Evolutionary conservation across 2,329 filamentous ascomycete genomes (phyloP), one percentile per base, ranked within the genome.

Genomic region (Macroventuria anomochaeta): DNA sequence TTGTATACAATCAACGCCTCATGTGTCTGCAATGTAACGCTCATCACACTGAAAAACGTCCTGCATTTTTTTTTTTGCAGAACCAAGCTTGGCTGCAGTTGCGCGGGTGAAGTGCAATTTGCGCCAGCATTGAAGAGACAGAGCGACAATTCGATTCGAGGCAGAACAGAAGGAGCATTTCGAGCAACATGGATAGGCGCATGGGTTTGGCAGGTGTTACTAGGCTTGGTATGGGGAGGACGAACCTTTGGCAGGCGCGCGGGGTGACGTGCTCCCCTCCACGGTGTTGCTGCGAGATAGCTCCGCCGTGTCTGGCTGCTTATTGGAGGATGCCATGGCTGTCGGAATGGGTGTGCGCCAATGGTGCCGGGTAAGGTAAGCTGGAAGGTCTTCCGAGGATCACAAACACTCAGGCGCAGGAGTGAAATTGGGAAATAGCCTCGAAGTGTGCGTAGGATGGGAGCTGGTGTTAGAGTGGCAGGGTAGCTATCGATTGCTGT

Each of bases 191-290:
- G 26, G 31, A 20, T 42, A 20, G 50, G 36, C 32, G 49, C 53
- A 46, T 50, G 41, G 47, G 48, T 37, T 34, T 52, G 36, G 18
- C 47, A 38, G 36, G 25, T 43, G 25, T 7, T 37, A 46, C 38
- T 29, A 40, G 26, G 43, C 38, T 44, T 47, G 38, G 46, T 46
- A 42, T 42, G 48, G 37, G 29, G 41, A 38, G 40, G 52, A 73
- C 71, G 65, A 59, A 73, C 71, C 67, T 68, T 74, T 74, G 38
- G 61, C 53, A 44, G 53, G 39, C 23, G 62, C 43, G 53, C 58
- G 67, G 36, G 69, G 65, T 58, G 71, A 72, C 53, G 58, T 53
- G 58, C 61, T 62, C 37, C 58, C 65, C n/a, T 67, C 65, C 46
- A 58, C 55, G 34, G 55, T 55, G 43, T 48, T 57, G 53, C 51